Evolutionary conservation across 768 basidiomycete species (phyloP).

Genomic region (Suillus spraguei): DNA sequence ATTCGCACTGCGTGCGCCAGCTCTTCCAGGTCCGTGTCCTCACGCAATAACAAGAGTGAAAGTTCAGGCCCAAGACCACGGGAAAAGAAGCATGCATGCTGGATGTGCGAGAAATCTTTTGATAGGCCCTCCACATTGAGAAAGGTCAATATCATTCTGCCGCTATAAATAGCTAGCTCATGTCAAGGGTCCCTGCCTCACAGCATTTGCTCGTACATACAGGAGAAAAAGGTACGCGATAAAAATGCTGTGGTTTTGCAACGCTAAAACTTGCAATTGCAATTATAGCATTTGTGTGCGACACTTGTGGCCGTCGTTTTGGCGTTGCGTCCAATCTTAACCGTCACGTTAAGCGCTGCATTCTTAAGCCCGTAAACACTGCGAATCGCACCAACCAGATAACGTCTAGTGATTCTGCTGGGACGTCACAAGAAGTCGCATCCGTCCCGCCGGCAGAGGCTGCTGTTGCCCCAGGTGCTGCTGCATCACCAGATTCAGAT

Average conservation of each 20-base stretch:
- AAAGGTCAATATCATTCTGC: conserved; percentile 53
- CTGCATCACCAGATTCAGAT: conserved; percentile 3
- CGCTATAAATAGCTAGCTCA: conserved; percentile 20
- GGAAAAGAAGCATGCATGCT: conserved; percentile 76
- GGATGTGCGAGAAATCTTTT: conserved; percentile 84
- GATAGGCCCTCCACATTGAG: conserved; percentile 58
- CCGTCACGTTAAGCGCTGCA: conserved; percentile 71
- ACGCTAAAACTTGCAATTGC: not conserved
- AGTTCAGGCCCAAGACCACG: conserved; percentile 36
- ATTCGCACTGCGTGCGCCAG: conserved; percentile 34
- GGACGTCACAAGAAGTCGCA: conserved; percentile 7
- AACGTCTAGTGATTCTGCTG: conserved; percentile 16
- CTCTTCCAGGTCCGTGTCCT: conserved; percentile 18
- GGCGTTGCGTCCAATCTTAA: conserved; percentile 82
- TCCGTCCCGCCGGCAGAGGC: conserved; percentile 3
- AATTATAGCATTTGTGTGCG: conserved; percentile 68
- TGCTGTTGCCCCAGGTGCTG: not conserved
- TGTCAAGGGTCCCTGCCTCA: conserved; percentile 10
- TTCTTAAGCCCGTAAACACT: conserved; percentile 59
- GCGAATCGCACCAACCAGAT: conserved; percentile 24
- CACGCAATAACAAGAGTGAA: conserved; percentile 35
- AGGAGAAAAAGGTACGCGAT: conserved; percentile 70
- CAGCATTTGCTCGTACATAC: conserved; percentile 86
- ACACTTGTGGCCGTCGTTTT: conserved; percentile 81
- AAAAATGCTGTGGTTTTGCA: not conserved